These are phyloP conservation scores for Mrakia frigida DNA, from an alignment of 768 basidiomycete species.

Conservation along the genomic window DNA sequence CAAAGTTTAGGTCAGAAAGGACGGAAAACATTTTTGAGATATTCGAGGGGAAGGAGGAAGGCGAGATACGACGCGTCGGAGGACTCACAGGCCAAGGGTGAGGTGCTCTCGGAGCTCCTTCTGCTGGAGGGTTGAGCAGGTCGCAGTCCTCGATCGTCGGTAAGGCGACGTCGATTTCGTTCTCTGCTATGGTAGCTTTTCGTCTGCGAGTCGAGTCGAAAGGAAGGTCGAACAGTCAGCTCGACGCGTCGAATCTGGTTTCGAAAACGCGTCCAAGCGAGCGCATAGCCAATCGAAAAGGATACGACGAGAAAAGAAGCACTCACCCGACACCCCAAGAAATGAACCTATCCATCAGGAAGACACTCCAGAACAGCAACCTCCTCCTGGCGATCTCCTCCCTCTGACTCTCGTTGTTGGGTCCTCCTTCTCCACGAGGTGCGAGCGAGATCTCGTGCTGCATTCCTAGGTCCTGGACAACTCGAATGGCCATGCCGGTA, in stretches of 20 bases:
- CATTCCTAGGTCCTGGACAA: conserved; percentile 28
- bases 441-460: conserved; percentile 22
- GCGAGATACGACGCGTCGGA: not conserved
- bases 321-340: conserved; percentile 19
- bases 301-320: not conserved
- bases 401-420: not conserved
- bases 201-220: not conserved
- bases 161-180: conserved; percentile 27
- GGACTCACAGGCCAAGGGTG: conserved; percentile 18
- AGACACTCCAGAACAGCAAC: conserved; percentile 29
- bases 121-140: not conserved
- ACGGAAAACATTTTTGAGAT: not conserved
- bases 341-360: conserved; percentile 27
- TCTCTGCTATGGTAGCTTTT: conserved; percentile 24
- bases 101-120: not conserved
- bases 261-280: no score
- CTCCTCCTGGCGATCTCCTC: conserved; percentile 20
- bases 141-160: conserved; percentile 30
- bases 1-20: not conserved
- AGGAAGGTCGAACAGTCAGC: no score
- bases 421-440: not conserved
- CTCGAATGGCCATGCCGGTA: conserved; percentile 22
- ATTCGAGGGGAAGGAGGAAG: not conserved
- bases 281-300: no score
- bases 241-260: not conserved